A percentile compares a stretch with the other conserved stretches of the same genome.
These are phyloP conservation scores for Phytophthora quininea DNA, from an alignment of 352 stramenopile species.

Conservation along the genomic window DNA sequence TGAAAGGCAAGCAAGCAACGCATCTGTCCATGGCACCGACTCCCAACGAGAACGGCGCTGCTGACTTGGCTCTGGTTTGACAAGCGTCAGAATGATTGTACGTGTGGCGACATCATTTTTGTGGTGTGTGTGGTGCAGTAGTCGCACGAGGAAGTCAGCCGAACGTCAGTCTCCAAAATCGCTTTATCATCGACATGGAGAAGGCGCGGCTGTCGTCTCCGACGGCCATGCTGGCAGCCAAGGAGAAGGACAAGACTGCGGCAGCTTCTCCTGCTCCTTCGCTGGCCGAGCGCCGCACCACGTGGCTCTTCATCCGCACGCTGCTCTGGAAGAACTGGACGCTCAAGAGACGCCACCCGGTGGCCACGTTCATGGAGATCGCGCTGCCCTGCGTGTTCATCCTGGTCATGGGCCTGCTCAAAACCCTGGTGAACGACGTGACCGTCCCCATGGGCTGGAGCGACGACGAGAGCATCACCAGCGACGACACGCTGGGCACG, in stretches of 20 bases:
- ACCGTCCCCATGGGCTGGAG: conserved; percentile 59
- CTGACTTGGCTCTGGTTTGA: neutral
- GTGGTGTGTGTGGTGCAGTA: neutral
- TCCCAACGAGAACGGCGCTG: no score
- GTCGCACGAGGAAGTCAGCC: neutral
- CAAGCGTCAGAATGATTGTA: neutral
- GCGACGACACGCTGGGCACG: conserved; percentile 37
- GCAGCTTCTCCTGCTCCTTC: neutral
- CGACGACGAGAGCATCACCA: conserved; percentile 23
- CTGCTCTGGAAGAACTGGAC: conserved; percentile 75
- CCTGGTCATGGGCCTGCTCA: conserved; percentile 59
- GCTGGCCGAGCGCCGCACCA: conserved; percentile 31
- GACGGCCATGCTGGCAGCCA: conserved; percentile 23
- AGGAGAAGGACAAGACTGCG: conserved; percentile 6
- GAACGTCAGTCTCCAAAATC: neutral
- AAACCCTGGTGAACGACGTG: conserved; percentile 52
- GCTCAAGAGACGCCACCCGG: conserved; percentile 61
- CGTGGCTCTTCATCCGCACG: conserved; percentile 41
- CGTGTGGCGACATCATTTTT: no score
- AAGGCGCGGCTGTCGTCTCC: conserved; percentile 25
- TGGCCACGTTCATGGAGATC: conserved; percentile 62
- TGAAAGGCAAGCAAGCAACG: no score
- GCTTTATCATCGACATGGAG: conserved; percentile 10
- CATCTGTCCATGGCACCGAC: no score
- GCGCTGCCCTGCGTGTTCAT: conserved; percentile 66